These are phyloP conservation scores for Cyberlindnera lachancei DNA, from an alignment of 805 yeast species.

Conservation along the genomic window DNA sequence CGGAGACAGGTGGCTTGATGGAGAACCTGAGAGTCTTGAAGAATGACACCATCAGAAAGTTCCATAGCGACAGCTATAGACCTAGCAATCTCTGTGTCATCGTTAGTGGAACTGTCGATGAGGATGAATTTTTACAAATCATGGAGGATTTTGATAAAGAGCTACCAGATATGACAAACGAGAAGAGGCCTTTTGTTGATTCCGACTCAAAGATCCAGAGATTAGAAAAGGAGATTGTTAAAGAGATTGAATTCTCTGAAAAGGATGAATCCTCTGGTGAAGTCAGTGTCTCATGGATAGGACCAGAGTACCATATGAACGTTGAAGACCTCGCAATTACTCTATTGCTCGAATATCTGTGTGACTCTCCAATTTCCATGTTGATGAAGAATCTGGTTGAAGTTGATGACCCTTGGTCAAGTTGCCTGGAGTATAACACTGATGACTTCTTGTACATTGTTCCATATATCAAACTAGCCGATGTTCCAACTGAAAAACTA, in stretches of 20 bases:
- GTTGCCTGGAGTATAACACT: slow-evolving; percentile 58
- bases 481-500: slow-evolving; percentile 68
- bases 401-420: slow-evolving; percentile 73
- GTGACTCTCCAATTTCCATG: slow-evolving; percentile 71
- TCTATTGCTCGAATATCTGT: slow-evolving; percentile 62
- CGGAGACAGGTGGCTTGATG: slow-evolving; percentile 92
- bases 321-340: slow-evolving; percentile 62
- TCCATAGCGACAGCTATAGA: slow-evolving; percentile 65
- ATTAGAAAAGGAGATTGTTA: slow-evolving; percentile 29
- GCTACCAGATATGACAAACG: slow-evolving; percentile 29
- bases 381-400: slow-evolving; percentile 70
- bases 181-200: slow-evolving; percentile 75
- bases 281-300: slow-evolving; percentile 68
- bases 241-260: slow-evolving; percentile 76
- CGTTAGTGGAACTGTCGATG: slow-evolving; percentile 80
- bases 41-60: slow-evolving; percentile 65
- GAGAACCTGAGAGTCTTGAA: slow-evolving; percentile 66
- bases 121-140: slow-evolving; percentile 53
- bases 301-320: slow-evolving; percentile 53
- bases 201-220: slow-evolving; percentile 36
- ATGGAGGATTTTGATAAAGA: slow-evolving; percentile 56
- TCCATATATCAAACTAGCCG: slow-evolving; percentile 47
- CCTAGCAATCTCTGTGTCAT: slow-evolving; percentile 81
- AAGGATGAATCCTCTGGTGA: slow-evolving; percentile 82
- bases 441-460: slow-evolving; percentile 65